These are phyloP conservation scores for Colletotrichum zoysiae DNA, from an alignment of 2,329 filamentous ascomycete species.

Conservation along the genomic window DNA sequence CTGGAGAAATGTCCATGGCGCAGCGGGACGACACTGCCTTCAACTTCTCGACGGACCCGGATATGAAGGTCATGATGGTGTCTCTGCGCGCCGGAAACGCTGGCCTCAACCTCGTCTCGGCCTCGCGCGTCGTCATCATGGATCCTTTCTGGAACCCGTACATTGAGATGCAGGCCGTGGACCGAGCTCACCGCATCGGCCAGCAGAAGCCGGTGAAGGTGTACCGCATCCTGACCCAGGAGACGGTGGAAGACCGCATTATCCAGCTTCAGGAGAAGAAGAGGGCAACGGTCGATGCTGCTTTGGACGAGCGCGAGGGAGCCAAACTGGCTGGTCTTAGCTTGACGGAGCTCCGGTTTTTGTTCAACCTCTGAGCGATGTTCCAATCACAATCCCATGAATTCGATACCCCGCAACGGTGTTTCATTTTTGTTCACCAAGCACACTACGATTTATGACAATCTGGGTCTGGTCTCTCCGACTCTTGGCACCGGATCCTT, in stretches of 20 bases:
- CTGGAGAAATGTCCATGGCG: slow-evolving; percentile 78
- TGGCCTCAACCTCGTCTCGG: slow-evolving; percentile 86
- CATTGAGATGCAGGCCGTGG: slow-evolving; percentile 92
- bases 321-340: slow-evolving; percentile 76
- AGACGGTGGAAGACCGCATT: slow-evolving; percentile 91
- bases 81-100: slow-evolving; percentile 86
- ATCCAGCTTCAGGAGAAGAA: slow-evolving; percentile 83
- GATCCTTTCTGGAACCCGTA: slow-evolving; percentile 97
- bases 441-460: neutral
- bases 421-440: neutral
- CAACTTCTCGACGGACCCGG: slow-evolving; percentile 71
- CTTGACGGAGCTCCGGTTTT: slow-evolving; percentile 74
- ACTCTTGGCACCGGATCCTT: neutral
- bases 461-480: neutral
- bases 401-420: neutral
- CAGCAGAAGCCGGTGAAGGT: slow-evolving; percentile 81
- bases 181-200: slow-evolving; percentile 89
- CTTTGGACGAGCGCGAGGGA: slow-evolving; percentile 81
- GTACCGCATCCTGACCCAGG: slow-evolving; percentile 80
- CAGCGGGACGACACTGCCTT: slow-evolving; percentile 76
- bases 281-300: slow-evolving; percentile 79
- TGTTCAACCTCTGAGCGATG: slow-evolving; percentile 63
- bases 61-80: slow-evolving; percentile 78
- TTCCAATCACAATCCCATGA: neutral
- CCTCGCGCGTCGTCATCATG: slow-evolving; percentile 88